Base-by-base conservation (phyloP, 1,139 yeast genomes). In the Geotrichum candidum region DNA sequence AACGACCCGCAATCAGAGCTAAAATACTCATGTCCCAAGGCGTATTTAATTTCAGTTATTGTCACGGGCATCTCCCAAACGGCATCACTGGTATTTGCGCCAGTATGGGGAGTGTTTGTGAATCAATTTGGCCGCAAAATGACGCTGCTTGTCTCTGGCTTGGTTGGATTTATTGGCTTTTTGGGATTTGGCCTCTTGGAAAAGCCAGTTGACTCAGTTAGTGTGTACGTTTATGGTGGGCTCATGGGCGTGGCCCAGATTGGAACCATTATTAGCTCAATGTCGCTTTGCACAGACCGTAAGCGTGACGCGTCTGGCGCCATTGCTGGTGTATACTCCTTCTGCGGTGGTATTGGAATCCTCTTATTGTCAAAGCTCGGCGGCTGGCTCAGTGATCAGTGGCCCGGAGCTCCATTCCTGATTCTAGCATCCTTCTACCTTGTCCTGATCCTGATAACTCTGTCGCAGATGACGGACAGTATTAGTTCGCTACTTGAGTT, bases 281-380 rank as follows among this genome's bases (percentile, higher is more conserved):
- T 80, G 78, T 75, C 81, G 0, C 68, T 78, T 58, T 76, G 78
- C 60, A 80, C 84, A 0, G 80, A 77, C 60, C 72, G 74, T 38
- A 74, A 77, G 25, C 72, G 78, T 33, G 74, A 70, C 68, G 69
- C 77, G 61, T 82, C 84, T 61, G 94, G 94, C 5, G 80, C 89
- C 5, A 80, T 87, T 53, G 82, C 87, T 62, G 94, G 94, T 1
- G 82, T 86, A 7, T 86, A 84, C 70, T 82, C 87, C 22, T 79
- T 87, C 61, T 77, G 81, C 67, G 91, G 91, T 9, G 90, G 90
- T 0, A 60, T 84, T n/a, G 94, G 94, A 1, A 85, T 87, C 31
- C 73, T 87, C 62, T 61, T 84, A 1, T 75, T 86, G 29, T 80
- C 86, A 51, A 82, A 82, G 67, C 57, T 85, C 15, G 92, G 92